Percentiles rank a stretch among this genome's conserved stretches.
phyloP scores from a whole-genome alignment of 2,329 filamentous ascomycete genomes.

The Calonectria naviculata region DNA sequence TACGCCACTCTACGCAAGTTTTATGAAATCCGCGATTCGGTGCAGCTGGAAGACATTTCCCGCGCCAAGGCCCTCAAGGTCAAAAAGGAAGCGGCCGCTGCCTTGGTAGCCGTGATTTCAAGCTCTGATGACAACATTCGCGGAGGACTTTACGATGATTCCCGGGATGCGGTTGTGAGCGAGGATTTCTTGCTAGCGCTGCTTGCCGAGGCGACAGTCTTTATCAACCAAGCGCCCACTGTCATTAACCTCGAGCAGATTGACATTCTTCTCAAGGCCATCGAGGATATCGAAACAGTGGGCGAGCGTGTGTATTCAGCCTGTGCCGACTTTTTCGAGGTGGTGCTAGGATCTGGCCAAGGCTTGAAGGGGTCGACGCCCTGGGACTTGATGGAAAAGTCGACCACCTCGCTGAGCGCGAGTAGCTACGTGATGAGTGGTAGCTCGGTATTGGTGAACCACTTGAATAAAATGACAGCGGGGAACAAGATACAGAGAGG shows the following conservation, averaged over 20 bases:
- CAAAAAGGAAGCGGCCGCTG: conserved; percentile 76
- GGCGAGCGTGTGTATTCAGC: conserved; percentile 76
- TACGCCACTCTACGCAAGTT: conserved; percentile 93
- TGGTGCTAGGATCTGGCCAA: conserved; percentile 78
- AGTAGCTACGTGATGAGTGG: conserved; percentile 78
- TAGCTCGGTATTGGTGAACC: conserved; percentile 76
- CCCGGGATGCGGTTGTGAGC: conserved; percentile 84
- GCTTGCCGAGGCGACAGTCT: conserved; percentile 84
- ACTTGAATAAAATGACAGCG: conserved; percentile 67
- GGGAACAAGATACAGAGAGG: conserved; percentile 67
- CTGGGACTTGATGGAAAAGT: conserved; percentile 72
- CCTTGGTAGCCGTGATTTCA: conserved; percentile 84
- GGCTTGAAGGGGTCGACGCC: conserved; percentile 72
- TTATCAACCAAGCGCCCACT: conserved; percentile 69
- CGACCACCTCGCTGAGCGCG: conserved; percentile 64
- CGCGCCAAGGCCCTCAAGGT: conserved; percentile 63
- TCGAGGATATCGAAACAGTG: conserved; percentile 84
- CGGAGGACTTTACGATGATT: conserved; percentile 87
- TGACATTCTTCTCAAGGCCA: conserved; percentile 78
- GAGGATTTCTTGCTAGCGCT: conserved; percentile 88
- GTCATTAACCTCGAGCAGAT: conserved; percentile 79
- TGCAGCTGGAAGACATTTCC: conserved; percentile 41
- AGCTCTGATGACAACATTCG: conserved; percentile 92
- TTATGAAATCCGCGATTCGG: conserved; percentile 83
- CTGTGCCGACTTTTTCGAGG: conserved; percentile 82